Base-by-base conservation (phyloP, 257 asterid genomes). In the Echites panduratus region DNA sequence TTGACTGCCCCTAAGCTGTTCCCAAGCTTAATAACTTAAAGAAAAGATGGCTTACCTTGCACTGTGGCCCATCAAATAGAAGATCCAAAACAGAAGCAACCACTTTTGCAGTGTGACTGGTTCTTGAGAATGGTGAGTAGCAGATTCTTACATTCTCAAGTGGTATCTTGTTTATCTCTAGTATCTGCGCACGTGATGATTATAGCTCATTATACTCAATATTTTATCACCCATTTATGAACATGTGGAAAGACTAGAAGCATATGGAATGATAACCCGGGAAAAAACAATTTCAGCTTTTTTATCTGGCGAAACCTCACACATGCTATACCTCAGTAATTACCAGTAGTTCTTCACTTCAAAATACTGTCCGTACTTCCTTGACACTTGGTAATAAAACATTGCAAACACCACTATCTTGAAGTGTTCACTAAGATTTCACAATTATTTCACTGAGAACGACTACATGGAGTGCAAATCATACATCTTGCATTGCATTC, bases 121-220 rank as follows among this genome's bases (percentile, higher is more conserved):
- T 94, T 84, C 98, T 94, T 59, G 97, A 83, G 83, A 94, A 94
- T 32, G 97, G 99, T 27, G 99, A 94, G 78, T 88, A 91, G 85
- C 99, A 94, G 77, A 94, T 89, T 44, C 99, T 82, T 50, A 94
- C 90, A 74, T 87, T 84, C 74, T 86, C 86, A 66, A 85, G 71
- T 17, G 75, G 87, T 35, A 83, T 74, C 14, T 76, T 73, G 74
- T 83, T 84, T 66, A 86, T 90, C 52, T 77, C 79, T 63, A 94
- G 79, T 57, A 77, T 90, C 97, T 94, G 85, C 79, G 82, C 4
- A 22, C 61, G 66, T 5, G 17, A n/a, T 12, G 1, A 43, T 47
- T 35, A 63, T 6, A 48, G 24, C 12, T 8, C 1, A 27, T 29
- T 14, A 17, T 9, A 44, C 13, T 26, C 11, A 13, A 29, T n/a